Base-by-base conservation (phyloP, 1,284 basidiomycete genomes). In the Puccinia sorghi region DNA sequence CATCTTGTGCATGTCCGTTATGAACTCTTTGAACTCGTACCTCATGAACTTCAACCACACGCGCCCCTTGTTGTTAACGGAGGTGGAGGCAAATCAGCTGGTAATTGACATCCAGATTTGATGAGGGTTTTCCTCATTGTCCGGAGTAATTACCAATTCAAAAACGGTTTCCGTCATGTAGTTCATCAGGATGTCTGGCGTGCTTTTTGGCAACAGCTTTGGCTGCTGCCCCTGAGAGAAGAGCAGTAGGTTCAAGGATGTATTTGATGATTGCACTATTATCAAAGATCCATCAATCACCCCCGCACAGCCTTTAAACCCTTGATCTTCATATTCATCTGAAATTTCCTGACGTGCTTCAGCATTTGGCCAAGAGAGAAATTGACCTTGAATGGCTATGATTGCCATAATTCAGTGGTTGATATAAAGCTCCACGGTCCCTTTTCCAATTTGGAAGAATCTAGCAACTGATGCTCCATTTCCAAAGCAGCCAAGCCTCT, bases 371-470 rank as follows among this genome's bases (percentile, higher is more conserved):
- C 57, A 59, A 32, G n/a, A 13, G 13, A 59, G n/a, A 13, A 59
- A 13, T 32, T 27, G 37, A 17, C n/a, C 50, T 59, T 59, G 25
- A 8, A 59, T 15, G 25, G 13, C n/a, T 27, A 27, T 8, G 20
- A 59, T 25, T 39, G 22, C 57, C 57, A 59, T 59, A n/a, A 59
- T 1, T 3, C 57, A 59, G 25, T 2, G 57, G 25, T 27, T 32
- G 1, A 2, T 59, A 59, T 69, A 69, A 43, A 69, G 66, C 2
- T 43, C 37, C 12, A 59, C 57, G 2, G 57, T 59, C 11, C 69
- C 69, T 39, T 71, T 22, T 50, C 50, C 50, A n/a, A 71, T 54
- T n/a, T 32, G 15, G 27, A 50, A 71, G n/a, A 39, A n/a, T 50
- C 46, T 52, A 71, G 50, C 43, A n/a, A 70, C 15, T 5, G 67